Percentiles rank a stretch among this genome's conserved stretches.
Conservation (phyloP, 495 filamentous ascomycete genomes). For the Aspergillus biplanus region DNA sequence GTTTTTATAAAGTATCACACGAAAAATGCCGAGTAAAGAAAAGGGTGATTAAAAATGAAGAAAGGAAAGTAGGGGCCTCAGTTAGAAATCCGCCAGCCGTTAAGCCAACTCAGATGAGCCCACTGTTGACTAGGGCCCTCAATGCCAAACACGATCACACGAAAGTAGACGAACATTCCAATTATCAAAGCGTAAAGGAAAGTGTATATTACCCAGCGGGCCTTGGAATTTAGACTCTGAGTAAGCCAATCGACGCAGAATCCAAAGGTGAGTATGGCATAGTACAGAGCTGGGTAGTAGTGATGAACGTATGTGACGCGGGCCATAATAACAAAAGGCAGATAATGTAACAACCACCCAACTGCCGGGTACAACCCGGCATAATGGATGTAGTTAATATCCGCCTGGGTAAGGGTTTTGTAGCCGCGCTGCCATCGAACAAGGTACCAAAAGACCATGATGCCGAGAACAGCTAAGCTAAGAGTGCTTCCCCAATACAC, state of each 20-base stretch:
- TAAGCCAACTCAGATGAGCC: constrained; percentile 91
- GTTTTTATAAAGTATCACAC: not conserved
- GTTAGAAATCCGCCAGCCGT: constrained; percentile 57
- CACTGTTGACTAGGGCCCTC: constrained; percentile 80
- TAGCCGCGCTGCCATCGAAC: constrained; percentile 97
- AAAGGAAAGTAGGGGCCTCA: constrained; percentile 26
- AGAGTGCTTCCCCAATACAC: constrained; percentile 95
- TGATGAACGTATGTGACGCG: constrained; percentile 99
- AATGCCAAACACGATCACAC: constrained; percentile 97
- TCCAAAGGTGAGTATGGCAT: constrained; percentile 86
- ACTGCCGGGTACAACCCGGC: constrained; percentile 87
- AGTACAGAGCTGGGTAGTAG: constrained; percentile 99
- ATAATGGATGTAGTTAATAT: constrained; percentile 94
- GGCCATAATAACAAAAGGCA: constrained; percentile 96
- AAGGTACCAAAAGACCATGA: constrained; percentile 80
- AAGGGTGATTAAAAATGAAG: not conserved
- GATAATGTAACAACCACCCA: constrained; percentile 94
- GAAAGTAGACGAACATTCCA: constrained; percentile 84
- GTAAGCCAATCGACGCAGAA: constrained; percentile 87
- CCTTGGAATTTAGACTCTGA: constrained; percentile 59
- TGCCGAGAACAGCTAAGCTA: constrained; percentile 70
- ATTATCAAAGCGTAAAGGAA: constrained; percentile 72
- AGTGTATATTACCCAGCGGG: constrained; percentile 66
- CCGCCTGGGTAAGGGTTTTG: constrained; percentile 73
- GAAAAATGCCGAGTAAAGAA: not conserved